Evolutionary conservation across 164 flowering plant species (phyloP).

Genomic region (Stephania japonica): DNA sequence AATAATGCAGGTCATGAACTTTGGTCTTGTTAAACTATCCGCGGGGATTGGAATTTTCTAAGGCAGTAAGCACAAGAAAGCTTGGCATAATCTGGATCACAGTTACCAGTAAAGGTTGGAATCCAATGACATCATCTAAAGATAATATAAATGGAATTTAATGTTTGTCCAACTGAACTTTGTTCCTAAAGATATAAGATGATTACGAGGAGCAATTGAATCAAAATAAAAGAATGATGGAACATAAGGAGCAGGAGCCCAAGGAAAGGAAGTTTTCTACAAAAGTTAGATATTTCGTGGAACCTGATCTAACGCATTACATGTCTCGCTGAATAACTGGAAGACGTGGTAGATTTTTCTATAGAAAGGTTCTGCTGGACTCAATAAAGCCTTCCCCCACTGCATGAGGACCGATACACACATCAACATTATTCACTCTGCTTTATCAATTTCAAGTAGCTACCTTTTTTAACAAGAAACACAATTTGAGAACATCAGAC

Average conservation of each 20-base stretch:
- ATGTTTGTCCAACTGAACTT: not conserved
- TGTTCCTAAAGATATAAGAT: not conserved
- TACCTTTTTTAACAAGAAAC: no score
- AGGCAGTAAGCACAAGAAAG: not conserved
- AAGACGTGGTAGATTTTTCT: not conserved
- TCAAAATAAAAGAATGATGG: not conserved
- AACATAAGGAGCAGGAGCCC: not conserved
- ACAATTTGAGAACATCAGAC: no score
- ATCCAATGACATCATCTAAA: not conserved
- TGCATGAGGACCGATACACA: no score
- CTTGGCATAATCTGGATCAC: not conserved
- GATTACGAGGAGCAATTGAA: not conserved
- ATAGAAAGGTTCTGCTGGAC: no score
- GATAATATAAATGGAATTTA: not conserved
- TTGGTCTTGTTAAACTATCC: not conserved
- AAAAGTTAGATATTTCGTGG: not conserved
- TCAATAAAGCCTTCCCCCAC: no score
- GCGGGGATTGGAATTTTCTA: not conserved
- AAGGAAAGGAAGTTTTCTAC: not conserved
- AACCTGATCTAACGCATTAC: not conserved
- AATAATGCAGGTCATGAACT: not conserved
- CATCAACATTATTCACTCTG: no score
- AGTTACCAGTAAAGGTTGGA: not conserved
- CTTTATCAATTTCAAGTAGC: no score
- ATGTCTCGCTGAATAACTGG: not conserved